phyloP scores from a whole-genome alignment of 371 early-diverging fungal species.

The Mortierella sp. region DNA sequence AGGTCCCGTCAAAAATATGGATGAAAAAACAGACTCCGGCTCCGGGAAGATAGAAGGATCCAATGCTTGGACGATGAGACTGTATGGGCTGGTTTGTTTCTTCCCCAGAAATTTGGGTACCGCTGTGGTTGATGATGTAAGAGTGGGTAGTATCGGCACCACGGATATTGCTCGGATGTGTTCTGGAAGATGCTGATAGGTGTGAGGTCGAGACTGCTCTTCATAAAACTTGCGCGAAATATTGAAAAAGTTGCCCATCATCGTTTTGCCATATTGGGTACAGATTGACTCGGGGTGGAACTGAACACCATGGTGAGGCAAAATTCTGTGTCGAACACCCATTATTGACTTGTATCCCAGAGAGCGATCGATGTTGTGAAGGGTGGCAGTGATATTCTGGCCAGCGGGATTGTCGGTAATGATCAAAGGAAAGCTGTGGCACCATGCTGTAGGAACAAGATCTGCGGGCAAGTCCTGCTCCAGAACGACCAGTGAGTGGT shows the following conservation, averaged over 20 bases:
- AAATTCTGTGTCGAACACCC: constrained; percentile 80
- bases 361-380: constrained; percentile 1
- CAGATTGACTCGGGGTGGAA: constrained; percentile 98
- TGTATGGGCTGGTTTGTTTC: constrained; percentile 20
- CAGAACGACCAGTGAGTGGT: constrained; percentile 90
- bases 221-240: constrained; percentile 64
- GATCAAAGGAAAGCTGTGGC: constrained; percentile 44
- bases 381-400: constrained; percentile 46
- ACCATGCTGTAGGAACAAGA: constrained; percentile 44
- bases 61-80: constrained; percentile 45
- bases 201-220: neutral
- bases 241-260: constrained; percentile 81
- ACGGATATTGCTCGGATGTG: constrained; percentile 32
- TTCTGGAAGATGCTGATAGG: constrained; percentile 24
- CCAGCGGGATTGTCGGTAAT: constrained; percentile 71
- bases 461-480: constrained; percentile 50
- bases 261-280: constrained; percentile 77
- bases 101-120: neutral
- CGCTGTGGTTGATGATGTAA: neutral
- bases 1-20: constrained; percentile 48
- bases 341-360: constrained; percentile 69
- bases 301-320: constrained; percentile 93
- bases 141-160: constrained; percentile 17
- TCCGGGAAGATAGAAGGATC: constrained; percentile 49
- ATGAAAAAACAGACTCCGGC: constrained; percentile 46